Percentiles rank a stretch among this genome's conserved stretches.
These are phyloP conservation scores for Tetradesmus obliquus DNA, from an alignment of 139 green algal genomes.

Conservation along the genomic window DNA sequence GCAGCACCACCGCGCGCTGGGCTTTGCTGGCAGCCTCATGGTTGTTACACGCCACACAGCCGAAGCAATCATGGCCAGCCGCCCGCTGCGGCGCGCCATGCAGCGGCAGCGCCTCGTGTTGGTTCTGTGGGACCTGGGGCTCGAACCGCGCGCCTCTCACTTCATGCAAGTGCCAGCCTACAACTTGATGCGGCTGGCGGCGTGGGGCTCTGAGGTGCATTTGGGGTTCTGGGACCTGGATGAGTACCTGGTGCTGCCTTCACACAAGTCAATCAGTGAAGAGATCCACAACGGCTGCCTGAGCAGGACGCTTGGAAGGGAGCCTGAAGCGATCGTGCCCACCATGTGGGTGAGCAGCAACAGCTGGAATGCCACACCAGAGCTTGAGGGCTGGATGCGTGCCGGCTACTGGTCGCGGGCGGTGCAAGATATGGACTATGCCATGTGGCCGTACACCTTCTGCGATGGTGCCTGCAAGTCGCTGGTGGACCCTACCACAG, in stretches of 20 bases:
- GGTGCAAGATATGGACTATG: slow-evolving; percentile 35
- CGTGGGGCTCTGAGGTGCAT: neutral
- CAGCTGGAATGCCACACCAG: neutral
- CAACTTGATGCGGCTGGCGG: slow-evolving; percentile 30
- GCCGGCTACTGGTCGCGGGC: slow-evolving; percentile 10
- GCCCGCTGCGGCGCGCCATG: neutral
- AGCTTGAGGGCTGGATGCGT: slow-evolving; percentile 20
- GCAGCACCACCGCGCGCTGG: slow-evolving; percentile 22
- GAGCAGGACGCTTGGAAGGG: neutral
- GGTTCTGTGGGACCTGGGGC: slow-evolving; percentile 26
- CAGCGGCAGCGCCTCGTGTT: slow-evolving; percentile 25
- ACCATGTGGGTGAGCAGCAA: slow-evolving; percentile 4
- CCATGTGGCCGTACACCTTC: slow-evolving; percentile 36
- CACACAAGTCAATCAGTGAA: neutral
- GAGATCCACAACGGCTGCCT: slow-evolving; percentile 13
- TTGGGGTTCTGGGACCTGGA: slow-evolving; percentile 42
- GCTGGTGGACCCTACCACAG: slow-evolving; percentile 8
- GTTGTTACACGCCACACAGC: slow-evolving; percentile 23
- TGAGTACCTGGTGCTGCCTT: slow-evolving; percentile 36
- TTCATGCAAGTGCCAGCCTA: slow-evolving; percentile 39
- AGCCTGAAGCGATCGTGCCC: slow-evolving; percentile 6
- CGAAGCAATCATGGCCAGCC: slow-evolving; percentile 1
- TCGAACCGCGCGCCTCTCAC: slow-evolving; percentile 1
- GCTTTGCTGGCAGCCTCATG: slow-evolving; percentile 25
- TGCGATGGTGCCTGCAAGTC: slow-evolving; percentile 36